Base-by-base conservation (phyloP, 495 filamentous ascomycete genomes). In the Sordaria brevicollis region DNA sequence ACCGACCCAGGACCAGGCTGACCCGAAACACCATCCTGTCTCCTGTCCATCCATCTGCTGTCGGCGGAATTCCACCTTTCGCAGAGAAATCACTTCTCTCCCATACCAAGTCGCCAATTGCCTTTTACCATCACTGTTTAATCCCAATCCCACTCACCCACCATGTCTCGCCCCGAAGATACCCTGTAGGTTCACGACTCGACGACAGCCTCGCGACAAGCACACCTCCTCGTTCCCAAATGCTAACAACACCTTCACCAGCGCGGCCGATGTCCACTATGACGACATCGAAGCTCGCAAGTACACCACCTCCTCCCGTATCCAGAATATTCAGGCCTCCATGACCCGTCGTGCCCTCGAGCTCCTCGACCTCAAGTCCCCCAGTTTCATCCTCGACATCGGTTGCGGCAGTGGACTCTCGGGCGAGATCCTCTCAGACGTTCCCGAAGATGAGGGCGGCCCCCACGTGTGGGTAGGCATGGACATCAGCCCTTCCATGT, bases 261-360 rank as follows among this genome's bases (percentile, higher is more conserved):
- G 93, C 74, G 92, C 92, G 66, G 93, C 95, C 70, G 95, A 99
- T 83, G 88, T 98, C 74, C 95, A 94, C 83, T 99, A 99, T 84
- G 91, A 97, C 82, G 96, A 97, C 80, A 85, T 86, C 83, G 93
- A 96, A 83, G 93, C 95, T 15, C 90, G 90, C 78, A 94, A 97
- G 83, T 99, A 99, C 83, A 99, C 96, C n/a, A 97, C 94, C 35
- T 92, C 88, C 68, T 97, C 93, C 21, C 93, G 95, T 68, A 98
- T 99, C 76, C 90, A 93, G 75, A 92, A 91, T 72, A 95, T 99
- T 78, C 95, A 99, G 80, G 90, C 93, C 15, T 86, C 89, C 67
- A 99, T 99, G 95, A 96, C 95, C 35, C 83, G 92, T 72, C 92
- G 95, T 66, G 94, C 94, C 38, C 91, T 99, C 72, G 87, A 92